phyloP scores from a whole-genome alignment of 2,329 filamentous ascomycete species.

The Dactylonectria estremocensis region DNA sequence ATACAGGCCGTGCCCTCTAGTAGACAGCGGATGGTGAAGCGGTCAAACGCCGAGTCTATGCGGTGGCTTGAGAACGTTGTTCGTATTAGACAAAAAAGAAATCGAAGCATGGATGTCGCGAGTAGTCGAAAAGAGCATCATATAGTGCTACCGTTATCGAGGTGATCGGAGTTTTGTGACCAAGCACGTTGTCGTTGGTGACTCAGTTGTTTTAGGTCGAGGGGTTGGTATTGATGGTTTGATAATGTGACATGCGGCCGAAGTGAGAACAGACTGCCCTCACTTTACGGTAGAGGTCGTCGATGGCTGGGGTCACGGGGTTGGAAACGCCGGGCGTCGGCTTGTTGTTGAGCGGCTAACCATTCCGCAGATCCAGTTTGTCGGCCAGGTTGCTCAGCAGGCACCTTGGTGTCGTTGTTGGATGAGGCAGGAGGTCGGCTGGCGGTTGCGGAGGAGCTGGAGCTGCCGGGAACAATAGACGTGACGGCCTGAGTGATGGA shows the following conservation, averaged over 20 bases:
- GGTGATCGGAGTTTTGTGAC: conserved; percentile 41
- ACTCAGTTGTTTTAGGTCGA: conserved; percentile 13
- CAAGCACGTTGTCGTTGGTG: conserved; percentile 34
- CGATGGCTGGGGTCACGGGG: conserved; percentile 63
- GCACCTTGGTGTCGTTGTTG: conserved; percentile 72
- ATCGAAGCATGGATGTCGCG: conserved; percentile 41
- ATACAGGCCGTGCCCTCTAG: conserved; percentile 45
- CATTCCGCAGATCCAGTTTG: conserved; percentile 68
- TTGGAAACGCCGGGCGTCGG: conserved; percentile 58
- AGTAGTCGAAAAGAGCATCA: conserved; percentile 48
- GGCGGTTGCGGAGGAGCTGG: conserved; percentile 47
- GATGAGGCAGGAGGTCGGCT: conserved; percentile 44
- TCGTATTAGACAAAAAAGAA: conserved; percentile 49
- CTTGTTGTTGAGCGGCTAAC: conserved; percentile 64
- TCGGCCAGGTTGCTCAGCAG: conserved; percentile 70
- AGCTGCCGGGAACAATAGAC: conserved; percentile 71
- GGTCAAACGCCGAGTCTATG: conserved; percentile 55
- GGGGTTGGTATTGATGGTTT: conserved; percentile 16
- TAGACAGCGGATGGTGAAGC: conserved; percentile 39
- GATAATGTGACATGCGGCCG: conserved; percentile 15
- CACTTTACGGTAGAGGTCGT: conserved; percentile 53
- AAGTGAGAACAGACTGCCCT: conserved; percentile 36
- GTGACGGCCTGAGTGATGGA: conserved; percentile 82
- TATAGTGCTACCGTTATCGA: conserved; percentile 46
- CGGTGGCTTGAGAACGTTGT: conserved; percentile 46